Base-by-base conservation (phyloP, 1,139 yeast genomes). In the Sugiyamaella paludigena region DNA sequence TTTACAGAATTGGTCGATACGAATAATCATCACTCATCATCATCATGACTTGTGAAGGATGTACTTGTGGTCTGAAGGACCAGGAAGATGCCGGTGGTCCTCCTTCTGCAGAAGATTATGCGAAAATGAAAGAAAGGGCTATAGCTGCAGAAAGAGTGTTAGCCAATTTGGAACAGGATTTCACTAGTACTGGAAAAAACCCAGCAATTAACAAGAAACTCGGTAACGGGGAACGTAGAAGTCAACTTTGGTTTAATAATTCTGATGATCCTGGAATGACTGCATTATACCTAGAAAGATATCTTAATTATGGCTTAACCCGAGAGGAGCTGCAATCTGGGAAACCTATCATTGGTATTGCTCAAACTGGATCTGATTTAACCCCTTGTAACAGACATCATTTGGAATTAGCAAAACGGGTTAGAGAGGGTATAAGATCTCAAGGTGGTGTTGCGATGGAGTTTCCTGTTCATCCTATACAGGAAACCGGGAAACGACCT, bases 301-400 rank as follows among this genome's bases (percentile, higher is more conserved):
- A 60, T 43, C 51, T 60, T 36, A 60, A 60, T 43, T 59, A 51
- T 44, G 63, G 63, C 2, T 48, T 60, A 15, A 55, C 64, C 12
- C 37, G 58, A 24, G 59, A 58, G 11, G 63, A 60, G 45, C 48
- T 60, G 11, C 55, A 59, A 33, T 49, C 54, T n/a, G 53, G 54
- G 6, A 60, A 61, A 50, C 65, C 64, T 5, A 60, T 60, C 28
- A 60, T 60, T 36, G 64, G 64, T 2, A 60, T 60, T 45, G 65
- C 65, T 12, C 64, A 60, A 41, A 60, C 63, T 4, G 64, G 64
- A 11, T 53, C 59, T 8, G 64, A 60, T 36, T 40, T 60, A 16
- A 43, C 56, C 26, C 63, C 63, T 5, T 60, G 63, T 45, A 60
- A 60, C 50, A 42, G 63, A 30, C 64, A 60, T 43, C 63, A 60